phyloP scores from a whole-genome alignment of 345 rosid genomes.

The Citrus reticulata region DNA sequence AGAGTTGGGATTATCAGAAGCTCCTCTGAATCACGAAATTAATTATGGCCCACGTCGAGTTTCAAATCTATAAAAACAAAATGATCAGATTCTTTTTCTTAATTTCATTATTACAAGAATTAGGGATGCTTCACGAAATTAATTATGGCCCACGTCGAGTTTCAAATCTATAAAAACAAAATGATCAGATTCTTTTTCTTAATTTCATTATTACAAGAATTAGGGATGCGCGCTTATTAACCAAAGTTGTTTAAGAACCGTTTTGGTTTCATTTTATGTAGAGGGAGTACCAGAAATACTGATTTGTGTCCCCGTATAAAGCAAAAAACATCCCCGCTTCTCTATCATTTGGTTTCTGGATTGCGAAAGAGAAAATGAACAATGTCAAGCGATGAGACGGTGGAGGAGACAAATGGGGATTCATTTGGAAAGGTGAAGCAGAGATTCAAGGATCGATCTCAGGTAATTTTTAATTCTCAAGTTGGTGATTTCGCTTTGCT shows the following conservation, averaged over 20 bases:
- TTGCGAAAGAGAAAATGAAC: neutral
- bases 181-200: neutral
- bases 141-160: too few relatives aligned
- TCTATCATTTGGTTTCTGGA: neutral
- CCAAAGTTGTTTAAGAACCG: neutral
- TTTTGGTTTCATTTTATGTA: neutral
- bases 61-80: too few relatives aligned
- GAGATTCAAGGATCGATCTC: constrained; percentile 61
- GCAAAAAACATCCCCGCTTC: neutral
- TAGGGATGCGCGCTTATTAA: neutral
- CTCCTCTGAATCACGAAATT: too few relatives aligned
- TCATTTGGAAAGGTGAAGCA: constrained; percentile 33
- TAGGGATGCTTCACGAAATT: neutral
- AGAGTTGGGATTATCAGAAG: too few relatives aligned
- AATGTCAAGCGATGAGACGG: constrained; percentile 50
- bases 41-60: too few relatives aligned
- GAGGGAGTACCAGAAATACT: neutral
- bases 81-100: neutral
- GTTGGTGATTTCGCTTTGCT: neutral
- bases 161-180: too few relatives aligned
- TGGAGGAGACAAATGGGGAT: constrained; percentile 43
- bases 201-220: too few relatives aligned
- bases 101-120: too few relatives aligned
- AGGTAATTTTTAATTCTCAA: constrained; percentile 28
- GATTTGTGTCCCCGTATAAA: too few relatives aligned